phyloP scores from a whole-genome alignment of 805 yeast genomes.

The Kodamaea sagamina region DNA sequence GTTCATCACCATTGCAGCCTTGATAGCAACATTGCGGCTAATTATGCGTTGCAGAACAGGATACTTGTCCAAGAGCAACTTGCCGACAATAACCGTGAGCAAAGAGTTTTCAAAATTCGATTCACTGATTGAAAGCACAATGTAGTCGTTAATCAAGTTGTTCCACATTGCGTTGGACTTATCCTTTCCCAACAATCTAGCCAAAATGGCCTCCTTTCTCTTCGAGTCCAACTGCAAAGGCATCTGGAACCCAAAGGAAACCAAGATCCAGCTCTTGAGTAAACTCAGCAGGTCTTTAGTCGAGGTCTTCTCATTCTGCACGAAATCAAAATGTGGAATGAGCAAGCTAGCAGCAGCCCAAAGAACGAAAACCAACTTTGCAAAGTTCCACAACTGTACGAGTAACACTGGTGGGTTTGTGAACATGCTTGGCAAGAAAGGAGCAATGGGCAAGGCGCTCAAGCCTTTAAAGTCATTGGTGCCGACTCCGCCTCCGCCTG shows the following conservation, averaged over 20 bases:
- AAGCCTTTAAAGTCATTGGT: constrained; percentile 46
- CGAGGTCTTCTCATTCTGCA: background rate
- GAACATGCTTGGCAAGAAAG: constrained; percentile 9
- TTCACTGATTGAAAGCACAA: constrained; percentile 31
- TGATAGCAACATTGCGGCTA: constrained; percentile 26
- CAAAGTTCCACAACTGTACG: constrained; percentile 14
- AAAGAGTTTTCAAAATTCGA: constrained; percentile 36
- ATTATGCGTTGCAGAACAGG: constrained; percentile 24
- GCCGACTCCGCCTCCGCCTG: constrained; percentile 36
- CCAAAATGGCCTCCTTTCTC: constrained; percentile 19
- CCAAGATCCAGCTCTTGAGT: constrained; percentile 27
- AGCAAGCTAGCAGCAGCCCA: constrained; percentile 15
- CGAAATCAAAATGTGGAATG: constrained; percentile 11
- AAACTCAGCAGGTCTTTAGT: constrained; percentile 8
- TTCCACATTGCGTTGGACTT: background rate
- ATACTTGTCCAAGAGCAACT: constrained; percentile 24
- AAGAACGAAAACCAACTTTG: constrained; percentile 16
- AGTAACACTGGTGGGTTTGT: background rate
- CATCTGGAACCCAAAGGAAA: constrained; percentile 30
- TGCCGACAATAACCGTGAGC: constrained; percentile 32
- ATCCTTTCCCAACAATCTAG: constrained; percentile 20
- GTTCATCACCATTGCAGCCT: constrained; percentile 28
- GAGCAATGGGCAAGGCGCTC: constrained; percentile 45
- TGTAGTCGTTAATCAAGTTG: constrained; percentile 27
- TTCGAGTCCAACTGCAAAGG: constrained; percentile 24